Base-by-base conservation (phyloP, 805 yeast genomes). In the Alloascoidea hylecoeti region DNA sequence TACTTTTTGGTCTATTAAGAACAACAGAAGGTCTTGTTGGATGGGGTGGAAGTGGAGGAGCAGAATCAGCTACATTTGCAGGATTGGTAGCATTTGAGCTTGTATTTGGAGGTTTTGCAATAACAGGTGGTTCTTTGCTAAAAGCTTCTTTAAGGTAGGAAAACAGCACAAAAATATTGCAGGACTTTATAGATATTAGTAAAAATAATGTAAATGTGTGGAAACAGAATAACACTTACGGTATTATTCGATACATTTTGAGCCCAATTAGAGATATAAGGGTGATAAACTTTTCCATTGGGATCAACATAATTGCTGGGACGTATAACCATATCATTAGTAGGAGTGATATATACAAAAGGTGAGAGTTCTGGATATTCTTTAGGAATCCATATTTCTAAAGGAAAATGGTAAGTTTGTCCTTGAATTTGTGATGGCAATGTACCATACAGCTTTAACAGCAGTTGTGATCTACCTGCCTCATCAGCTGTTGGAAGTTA, bases 351-450 rank as follows among this genome's bases (percentile, higher is more conserved):
- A 49, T 64, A 80, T 0, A 74, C 67, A n/a, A 73, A 47, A 0
- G 96, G 96, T 1, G 78, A 66, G 2, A 58, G 61, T n/a, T 49
- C 46, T 0, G 96, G 95, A 46, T 81, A 86, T 16, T 64, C 61
- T 17, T 66, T 64, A 0, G 95, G 94, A 3, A 88, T 49, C 94
- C 95, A 85, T 3, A 86, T 53, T 39, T 74, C 75, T 9, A 85
- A 48, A 0, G 86, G 88, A 14, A 71, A 56, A n/a, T 59, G 55
- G 44, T 64, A 60, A 0, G 48, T 46, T 0, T 47, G 40, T 1
- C 53, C 52, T 12, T 46, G 47, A 9, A 56, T 52, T 3, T 45
- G 33, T 1, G 57, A 51, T 2, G 67, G 66, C 3, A 78, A 45
- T 0, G 66, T 57, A 0, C 95, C 95, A 46, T 67, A 67, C 2